Conservation (phyloP, 192 early-diverging fungal genomes). For the Entomortierella lignicola region DNA sequence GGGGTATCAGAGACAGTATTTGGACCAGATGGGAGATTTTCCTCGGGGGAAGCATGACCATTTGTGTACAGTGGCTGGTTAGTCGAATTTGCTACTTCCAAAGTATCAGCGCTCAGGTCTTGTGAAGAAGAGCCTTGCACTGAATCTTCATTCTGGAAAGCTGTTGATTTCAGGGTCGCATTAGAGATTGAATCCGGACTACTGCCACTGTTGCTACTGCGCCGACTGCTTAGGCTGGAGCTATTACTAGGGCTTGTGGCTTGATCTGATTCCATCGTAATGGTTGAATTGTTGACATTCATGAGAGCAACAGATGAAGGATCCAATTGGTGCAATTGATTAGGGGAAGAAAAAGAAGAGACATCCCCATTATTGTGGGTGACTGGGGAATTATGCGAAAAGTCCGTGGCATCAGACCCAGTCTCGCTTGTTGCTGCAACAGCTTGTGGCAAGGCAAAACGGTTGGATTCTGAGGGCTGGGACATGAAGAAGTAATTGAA, state of each 20-base stretch:
- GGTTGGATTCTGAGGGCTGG: conserved; percentile 24
- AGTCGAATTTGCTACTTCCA: background rate
- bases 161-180: too few relatives aligned
- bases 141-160: background rate
- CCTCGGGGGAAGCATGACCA: background rate
- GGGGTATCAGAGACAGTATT: background rate
- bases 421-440: conserved; percentile 6
- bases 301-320: background rate
- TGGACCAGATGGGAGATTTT: background rate
- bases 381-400: conserved; percentile 3
- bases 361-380: background rate
- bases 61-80: background rate
- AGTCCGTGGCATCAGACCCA: conserved; percentile 23
- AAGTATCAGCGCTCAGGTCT: too few relatives aligned
- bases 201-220: background rate
- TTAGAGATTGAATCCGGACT: background rate
- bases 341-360: conserved; percentile 3
- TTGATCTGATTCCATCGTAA: conserved; percentile 4
- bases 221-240: background rate
- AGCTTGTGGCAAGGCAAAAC: conserved; percentile 28
- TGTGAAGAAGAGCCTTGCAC: background rate
- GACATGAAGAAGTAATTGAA: conserved; percentile 38
- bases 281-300: background rate
- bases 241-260: conserved; percentile 8
- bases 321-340: background rate